phyloP scores from a whole-genome alignment of 1,284 basidiomycete species.

The Amylostereum chailletii region DNA sequence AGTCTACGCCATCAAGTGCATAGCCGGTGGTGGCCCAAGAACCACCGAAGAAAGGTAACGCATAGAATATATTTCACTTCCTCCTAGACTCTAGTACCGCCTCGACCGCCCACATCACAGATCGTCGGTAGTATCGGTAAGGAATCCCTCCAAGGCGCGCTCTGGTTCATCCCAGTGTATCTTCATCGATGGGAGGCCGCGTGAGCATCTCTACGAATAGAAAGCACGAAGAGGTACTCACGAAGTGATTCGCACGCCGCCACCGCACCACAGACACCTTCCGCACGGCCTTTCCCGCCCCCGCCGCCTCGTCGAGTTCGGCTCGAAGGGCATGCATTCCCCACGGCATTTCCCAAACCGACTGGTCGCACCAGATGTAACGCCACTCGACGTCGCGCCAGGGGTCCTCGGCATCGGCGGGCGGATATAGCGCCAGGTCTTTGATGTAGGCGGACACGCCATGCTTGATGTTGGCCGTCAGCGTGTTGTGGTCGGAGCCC shows the following conservation, averaged over 20 bases:
- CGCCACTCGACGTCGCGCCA: constrained; percentile 11
- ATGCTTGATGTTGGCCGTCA: constrained; percentile 8
- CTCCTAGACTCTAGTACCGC: no score
- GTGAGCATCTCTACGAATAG: not conserved
- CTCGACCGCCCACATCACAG: no score
- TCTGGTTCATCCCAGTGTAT: constrained; percentile 15
- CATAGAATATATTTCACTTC: no score
- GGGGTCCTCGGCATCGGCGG: not conserved
- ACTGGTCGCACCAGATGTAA: constrained; percentile 16
- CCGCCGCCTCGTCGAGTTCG: constrained; percentile 11
- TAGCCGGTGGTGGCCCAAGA: no score
- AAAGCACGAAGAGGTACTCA: constrained; percentile 5
- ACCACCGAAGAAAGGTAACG: no score
- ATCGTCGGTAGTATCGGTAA: not conserved
- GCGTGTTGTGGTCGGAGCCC: constrained; percentile 13
- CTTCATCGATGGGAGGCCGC: constrained; percentile 1
- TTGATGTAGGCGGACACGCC: constrained; percentile 10
- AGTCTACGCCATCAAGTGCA: no score
- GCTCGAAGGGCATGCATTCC: constrained; percentile 10
- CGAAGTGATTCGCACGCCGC: constrained; percentile 17
- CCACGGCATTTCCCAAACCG: constrained; percentile 14
- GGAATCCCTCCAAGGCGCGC: constrained; percentile 1
- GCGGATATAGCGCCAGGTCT: constrained; percentile 7
- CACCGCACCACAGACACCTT: constrained; percentile 11
- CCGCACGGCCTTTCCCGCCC: constrained; percentile 7